Percentiles rank a stretch among this genome's conserved stretches.
Conservation (phyloP, 2,329 filamentous ascomycete species). For the Didymella glomerata region DNA sequence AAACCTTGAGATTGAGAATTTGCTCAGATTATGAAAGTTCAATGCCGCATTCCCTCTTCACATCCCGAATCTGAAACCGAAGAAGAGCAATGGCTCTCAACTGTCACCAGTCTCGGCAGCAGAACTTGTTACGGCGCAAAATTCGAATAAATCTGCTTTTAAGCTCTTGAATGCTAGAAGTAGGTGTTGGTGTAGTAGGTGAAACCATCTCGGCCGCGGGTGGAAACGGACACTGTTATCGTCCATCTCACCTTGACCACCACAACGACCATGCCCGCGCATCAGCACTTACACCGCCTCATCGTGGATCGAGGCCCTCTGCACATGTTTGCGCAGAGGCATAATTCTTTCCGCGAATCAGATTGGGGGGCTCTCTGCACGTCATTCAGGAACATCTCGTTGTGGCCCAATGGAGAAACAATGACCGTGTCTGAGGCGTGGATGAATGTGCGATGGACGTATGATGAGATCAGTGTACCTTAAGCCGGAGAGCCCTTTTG, state of each 20-base stretch:
- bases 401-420: conserved; percentile 8
- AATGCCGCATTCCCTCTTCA: too few species aligned
- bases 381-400: background rate
- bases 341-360: conserved; percentile 10
- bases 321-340: too few species aligned
- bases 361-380: background rate
- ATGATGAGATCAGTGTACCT: conserved; percentile 10
- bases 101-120: too few species aligned
- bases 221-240: conserved; percentile 14
- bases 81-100: too few species aligned
- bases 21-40: too few species aligned
- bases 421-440: conserved; percentile 10
- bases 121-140: too few species aligned
- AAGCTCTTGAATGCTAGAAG: background rate
- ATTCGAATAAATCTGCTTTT: too few species aligned
- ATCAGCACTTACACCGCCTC: conserved; percentile 12
- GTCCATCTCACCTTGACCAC: background rate
- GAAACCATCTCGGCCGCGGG: conserved; percentile 18
- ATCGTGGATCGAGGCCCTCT: conserved; percentile 3
- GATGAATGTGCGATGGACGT: conserved; percentile 1
- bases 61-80: too few species aligned
- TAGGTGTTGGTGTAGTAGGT: background rate
- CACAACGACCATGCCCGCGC: conserved; percentile 3
- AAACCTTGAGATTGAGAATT: too few species aligned
- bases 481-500: background rate